A percentile compares a stretch with the other conserved stretches of the same genome.
These are phyloP conservation scores for Coemansia sp. DNA, from an alignment of 192 early-diverging fungal genomes.

Conservation along the genomic window DNA sequence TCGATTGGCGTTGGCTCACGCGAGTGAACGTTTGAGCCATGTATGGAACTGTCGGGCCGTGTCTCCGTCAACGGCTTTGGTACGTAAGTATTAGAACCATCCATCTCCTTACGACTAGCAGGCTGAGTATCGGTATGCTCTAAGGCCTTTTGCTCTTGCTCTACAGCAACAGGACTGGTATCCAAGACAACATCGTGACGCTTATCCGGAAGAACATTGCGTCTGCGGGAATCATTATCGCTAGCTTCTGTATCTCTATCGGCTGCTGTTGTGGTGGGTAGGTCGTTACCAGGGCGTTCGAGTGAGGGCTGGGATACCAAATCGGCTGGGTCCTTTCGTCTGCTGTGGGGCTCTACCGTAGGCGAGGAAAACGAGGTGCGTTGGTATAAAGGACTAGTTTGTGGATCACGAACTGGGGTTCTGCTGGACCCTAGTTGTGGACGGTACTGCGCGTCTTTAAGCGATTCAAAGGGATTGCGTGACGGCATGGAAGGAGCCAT, in stretches of 20 bases:
- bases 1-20: slow-evolving; percentile 15
- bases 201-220: not conserved
- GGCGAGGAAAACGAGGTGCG: slow-evolving; percentile 46
- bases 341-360: not conserved
- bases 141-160: not conserved
- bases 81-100: not conserved
- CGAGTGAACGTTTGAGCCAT: slow-evolving; percentile 25
- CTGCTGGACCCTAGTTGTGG: slow-evolving; percentile 18
- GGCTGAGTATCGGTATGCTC: not conserved
- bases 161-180: not conserved
- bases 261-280: not conserved
- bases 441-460: not conserved
- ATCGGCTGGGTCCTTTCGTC: not conserved
- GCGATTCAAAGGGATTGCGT: not conserved
- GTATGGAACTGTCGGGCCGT: slow-evolving; percentile 16
- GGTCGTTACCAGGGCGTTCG: too few species aligned
- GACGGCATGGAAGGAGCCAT: not conserved
- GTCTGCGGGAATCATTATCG: not conserved
- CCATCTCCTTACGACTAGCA: not conserved
- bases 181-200: not conserved
- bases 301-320: not conserved
- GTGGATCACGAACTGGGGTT: slow-evolving; percentile 15
- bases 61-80: not conserved
- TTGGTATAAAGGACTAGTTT: slow-evolving; percentile 24
- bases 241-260: not conserved